Conservation (phyloP, 2,329 filamentous ascomycete genomes). For the Talaromyces atroroseus region DNA sequence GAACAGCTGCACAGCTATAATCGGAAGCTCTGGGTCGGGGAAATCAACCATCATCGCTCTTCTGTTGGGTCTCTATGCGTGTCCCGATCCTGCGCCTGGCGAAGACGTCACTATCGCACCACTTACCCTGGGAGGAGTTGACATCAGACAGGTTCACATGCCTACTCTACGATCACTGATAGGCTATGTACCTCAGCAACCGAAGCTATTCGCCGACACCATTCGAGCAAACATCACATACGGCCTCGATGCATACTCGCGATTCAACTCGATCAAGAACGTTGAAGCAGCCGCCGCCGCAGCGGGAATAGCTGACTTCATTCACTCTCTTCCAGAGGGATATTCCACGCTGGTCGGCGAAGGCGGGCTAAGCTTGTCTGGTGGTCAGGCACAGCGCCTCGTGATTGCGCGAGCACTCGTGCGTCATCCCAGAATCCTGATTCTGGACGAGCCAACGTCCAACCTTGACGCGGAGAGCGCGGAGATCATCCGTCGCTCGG, state of each 20-base stretch:
- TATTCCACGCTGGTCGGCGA: slow-evolving; percentile 73
- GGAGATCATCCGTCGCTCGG: slow-evolving; percentile 57
- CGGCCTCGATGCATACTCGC: slow-evolving; percentile 56
- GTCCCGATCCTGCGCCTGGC: neutral
- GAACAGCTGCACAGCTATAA: slow-evolving; percentile 67
- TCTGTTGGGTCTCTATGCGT: slow-evolving; percentile 64
- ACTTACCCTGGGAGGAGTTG: slow-evolving; percentile 49
- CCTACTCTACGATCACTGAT: slow-evolving; percentile 55
- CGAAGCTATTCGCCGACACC: slow-evolving; percentile 53
- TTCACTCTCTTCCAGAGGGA: slow-evolving; percentile 62
- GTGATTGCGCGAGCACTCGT: slow-evolving; percentile 75
- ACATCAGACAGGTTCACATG: slow-evolving; percentile 57
- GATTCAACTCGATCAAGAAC: slow-evolving; percentile 42
- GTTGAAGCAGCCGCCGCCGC: slow-evolving; percentile 54
- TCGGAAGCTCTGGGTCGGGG: slow-evolving; percentile 80
- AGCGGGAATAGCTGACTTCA: slow-evolving; percentile 66
- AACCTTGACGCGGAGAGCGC: slow-evolving; percentile 69
- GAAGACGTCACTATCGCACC: slow-evolving; percentile 24
- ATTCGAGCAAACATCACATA: slow-evolving; percentile 62
- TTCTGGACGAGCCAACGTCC: slow-evolving; percentile 83
- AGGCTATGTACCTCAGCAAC: slow-evolving; percentile 56
- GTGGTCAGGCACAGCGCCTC: slow-evolving; percentile 77
- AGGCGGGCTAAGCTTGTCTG: slow-evolving; percentile 66
- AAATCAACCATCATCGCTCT: slow-evolving; percentile 80
- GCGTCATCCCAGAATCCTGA: slow-evolving; percentile 63